A percentile compares a stretch with the other conserved stretches of the same genome.
phyloP scores from a whole-genome alignment of 108 stramenopile genomes.

The Discostella pseudostelligera region DNA sequence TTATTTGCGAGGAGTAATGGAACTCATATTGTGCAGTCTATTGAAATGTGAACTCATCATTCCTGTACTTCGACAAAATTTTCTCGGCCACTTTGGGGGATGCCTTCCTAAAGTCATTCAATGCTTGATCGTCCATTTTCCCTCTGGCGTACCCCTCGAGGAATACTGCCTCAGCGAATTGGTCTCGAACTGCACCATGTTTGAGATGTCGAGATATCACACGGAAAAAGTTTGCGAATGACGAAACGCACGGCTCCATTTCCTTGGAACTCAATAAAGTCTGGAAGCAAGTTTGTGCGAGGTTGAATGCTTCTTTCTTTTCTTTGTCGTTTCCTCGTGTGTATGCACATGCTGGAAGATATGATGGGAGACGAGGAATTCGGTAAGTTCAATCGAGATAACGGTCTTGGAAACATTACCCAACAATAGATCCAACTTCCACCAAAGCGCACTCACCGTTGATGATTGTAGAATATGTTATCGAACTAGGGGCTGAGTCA shows the following conservation, averaged over 20 bases:
- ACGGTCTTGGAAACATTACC: neutral
- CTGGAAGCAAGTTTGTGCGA: slow-evolving; percentile 35
- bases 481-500: slow-evolving; percentile 30
- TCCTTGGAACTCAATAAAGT: slow-evolving; percentile 27
- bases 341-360: slow-evolving; percentile 33
- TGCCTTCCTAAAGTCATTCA: slow-evolving; percentile 31
- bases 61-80: slow-evolving; percentile 11
- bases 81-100: slow-evolving; percentile 15
- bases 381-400: neutral
- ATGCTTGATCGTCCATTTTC: slow-evolving; percentile 21
- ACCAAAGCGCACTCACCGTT: slow-evolving; percentile 25
- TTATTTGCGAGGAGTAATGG: too few relatives aligned
- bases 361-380: neutral
- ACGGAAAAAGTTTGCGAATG: slow-evolving; percentile 34
- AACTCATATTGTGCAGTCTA: too few relatives aligned
- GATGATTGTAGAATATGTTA: slow-evolving; percentile 40
- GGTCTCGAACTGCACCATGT: slow-evolving; percentile 26
- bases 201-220: slow-evolving; percentile 30
- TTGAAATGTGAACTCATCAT: slow-evolving; percentile 6
- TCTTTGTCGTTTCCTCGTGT: slow-evolving; percentile 21
- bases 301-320: slow-evolving; percentile 41
- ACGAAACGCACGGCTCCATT: slow-evolving; percentile 20
- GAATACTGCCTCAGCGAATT: slow-evolving; percentile 32
- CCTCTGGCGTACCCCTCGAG: slow-evolving; percentile 28
- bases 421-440: too few relatives aligned